Evolutionary conservation across 2,329 filamentous ascomycete species (phyloP).

Genomic region (Neurospora sp.): DNA sequence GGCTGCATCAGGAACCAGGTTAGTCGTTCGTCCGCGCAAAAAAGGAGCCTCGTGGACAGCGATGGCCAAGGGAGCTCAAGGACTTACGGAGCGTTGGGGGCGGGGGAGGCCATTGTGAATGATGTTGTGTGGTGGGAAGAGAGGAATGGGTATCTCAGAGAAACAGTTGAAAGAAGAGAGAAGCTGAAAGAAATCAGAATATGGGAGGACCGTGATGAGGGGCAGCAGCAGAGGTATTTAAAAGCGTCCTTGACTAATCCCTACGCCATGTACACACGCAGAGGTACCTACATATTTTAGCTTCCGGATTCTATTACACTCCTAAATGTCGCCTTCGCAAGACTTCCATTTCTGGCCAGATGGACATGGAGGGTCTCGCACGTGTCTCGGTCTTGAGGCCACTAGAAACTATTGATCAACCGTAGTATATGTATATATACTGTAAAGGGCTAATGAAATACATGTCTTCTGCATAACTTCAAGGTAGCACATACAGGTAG

Average conservation of each 20-base stretch:
- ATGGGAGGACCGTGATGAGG: constrained; percentile 8
- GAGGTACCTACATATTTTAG: background rate
- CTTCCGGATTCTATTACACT: background rate
- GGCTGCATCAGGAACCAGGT: constrained; percentile 26
- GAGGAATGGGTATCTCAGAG: constrained; percentile 4
- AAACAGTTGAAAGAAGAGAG: background rate
- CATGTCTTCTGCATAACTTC: background rate
- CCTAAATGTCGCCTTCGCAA: background rate
- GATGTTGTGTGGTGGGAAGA: constrained; percentile 4
- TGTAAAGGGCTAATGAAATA: background rate
- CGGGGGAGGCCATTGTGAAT: constrained; percentile 23
- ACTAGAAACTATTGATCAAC: background rate
- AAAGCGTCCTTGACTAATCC: constrained; percentile 2
- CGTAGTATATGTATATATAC: background rate
- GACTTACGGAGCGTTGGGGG: constrained; percentile 25
- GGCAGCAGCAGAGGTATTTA: constrained; percentile 11
- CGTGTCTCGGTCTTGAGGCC: background rate
- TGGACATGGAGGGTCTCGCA: background rate
- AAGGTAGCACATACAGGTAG: background rate
- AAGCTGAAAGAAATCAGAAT: constrained; percentile 1
- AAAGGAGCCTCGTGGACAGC: too few relatives aligned
- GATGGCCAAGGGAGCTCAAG: background rate
- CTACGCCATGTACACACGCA: background rate
- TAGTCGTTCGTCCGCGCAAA: background rate
- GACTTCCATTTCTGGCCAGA: background rate